Conservation (phyloP, 1,139 yeast genomes). For the Kurtzmaniella quercitrusa region DNA sequence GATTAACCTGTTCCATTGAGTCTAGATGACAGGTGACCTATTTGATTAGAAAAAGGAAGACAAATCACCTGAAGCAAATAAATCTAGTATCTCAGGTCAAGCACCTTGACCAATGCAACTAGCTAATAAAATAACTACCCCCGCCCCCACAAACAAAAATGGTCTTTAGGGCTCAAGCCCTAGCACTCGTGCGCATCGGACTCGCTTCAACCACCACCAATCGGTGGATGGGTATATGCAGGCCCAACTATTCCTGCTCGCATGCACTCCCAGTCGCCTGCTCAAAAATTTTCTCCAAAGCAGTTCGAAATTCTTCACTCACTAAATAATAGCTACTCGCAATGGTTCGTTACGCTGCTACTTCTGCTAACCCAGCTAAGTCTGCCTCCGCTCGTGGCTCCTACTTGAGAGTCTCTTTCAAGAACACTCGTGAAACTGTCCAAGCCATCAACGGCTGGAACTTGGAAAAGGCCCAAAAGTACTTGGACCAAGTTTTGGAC, state of each 20-base stretch:
- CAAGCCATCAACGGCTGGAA: conserved; percentile 99
- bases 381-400: conserved; percentile 99
- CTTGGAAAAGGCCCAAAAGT: conserved; percentile 90
- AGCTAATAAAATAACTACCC: too few species aligned
- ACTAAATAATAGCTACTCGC: conserved; percentile 8
- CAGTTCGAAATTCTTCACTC: conserved; percentile 2
- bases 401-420: conserved; percentile 98
- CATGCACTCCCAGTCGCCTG: conserved; percentile 4
- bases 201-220: background rate
- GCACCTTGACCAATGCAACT: too few species aligned
- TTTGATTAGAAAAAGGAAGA: too few species aligned
- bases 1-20: too few species aligned
- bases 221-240: too few species aligned
- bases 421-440: conserved; percentile 99
- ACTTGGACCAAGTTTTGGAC: conserved; percentile 94
- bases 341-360: conserved; percentile 91
- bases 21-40: too few species aligned
- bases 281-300: conserved; percentile 7
- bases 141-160: too few species aligned
- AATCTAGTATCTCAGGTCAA: too few species aligned
- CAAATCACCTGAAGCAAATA: too few species aligned
- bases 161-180: conserved; percentile 1
- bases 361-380: conserved; percentile 99
- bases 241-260: background rate
- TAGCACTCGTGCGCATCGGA: background rate